These are phyloP conservation scores for Neopestalotiopsis sp. DNA, from an alignment of 2,329 filamentous ascomycete genomes.

Conservation along the genomic window DNA sequence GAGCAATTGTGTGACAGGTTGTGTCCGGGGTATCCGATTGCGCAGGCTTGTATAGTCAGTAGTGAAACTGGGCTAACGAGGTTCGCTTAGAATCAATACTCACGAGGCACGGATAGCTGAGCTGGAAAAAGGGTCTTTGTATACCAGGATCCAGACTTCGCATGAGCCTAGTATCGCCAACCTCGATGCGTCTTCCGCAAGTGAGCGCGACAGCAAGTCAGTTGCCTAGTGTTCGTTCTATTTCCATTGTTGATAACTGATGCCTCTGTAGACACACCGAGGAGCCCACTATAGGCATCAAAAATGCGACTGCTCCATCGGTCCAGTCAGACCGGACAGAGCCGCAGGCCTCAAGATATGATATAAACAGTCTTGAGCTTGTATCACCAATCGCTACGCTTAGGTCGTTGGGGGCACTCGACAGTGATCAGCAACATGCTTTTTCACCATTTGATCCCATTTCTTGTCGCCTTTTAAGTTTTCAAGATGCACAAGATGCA, in stretches of 20 bases:
- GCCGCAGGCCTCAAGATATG: background rate
- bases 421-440: background rate
- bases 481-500: constrained; percentile 12
- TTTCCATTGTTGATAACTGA: background rate
- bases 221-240: background rate
- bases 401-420: constrained; percentile 8
- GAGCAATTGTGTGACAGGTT: background rate
- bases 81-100: constrained; percentile 4
- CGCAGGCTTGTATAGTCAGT: background rate
- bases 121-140: background rate
- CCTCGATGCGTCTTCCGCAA: background rate
- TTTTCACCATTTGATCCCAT: constrained; percentile 15
- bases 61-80: background rate
- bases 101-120: constrained; percentile 15
- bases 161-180: background rate
- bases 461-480: background rate
- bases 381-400: constrained; percentile 13
- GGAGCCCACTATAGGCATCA: background rate
- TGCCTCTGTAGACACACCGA: background rate
- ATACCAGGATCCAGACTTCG: background rate
- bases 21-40: background rate
- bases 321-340: background rate
- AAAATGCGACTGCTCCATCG: background rate
- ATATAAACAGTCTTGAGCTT: constrained; percentile 9
- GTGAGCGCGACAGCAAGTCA: background rate